phyloP scores from a whole-genome alignment of 2,329 filamentous ascomycete species.

The Teratosphaeria destructans region DNA sequence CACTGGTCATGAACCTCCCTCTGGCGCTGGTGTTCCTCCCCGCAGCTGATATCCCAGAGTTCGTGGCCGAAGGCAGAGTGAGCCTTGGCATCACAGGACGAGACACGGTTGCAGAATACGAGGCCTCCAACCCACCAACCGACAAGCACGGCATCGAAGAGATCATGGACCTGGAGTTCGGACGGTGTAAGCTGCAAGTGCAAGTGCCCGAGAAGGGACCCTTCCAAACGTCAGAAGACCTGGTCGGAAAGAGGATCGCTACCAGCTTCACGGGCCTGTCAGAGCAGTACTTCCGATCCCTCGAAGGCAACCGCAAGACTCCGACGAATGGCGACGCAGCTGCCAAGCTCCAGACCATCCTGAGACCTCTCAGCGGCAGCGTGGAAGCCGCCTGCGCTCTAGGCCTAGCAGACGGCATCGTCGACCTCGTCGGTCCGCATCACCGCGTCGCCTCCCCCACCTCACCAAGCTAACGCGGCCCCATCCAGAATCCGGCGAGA shows the following conservation, averaged over 20 bases:
- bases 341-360: neutral
- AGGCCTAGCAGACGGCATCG: slow-evolving; percentile 91
- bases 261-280: slow-evolving; percentile 88
- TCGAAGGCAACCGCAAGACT: slow-evolving; percentile 51
- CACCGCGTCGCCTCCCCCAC: neutral
- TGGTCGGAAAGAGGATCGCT: slow-evolving; percentile 86
- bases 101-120: slow-evolving; percentile 84
- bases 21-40: slow-evolving; percentile 96
- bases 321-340: slow-evolving; percentile 25
- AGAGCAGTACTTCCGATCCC: slow-evolving; percentile 67
- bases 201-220: slow-evolving; percentile 82
- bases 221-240: slow-evolving; percentile 58
- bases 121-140: slow-evolving; percentile 35
- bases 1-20: slow-evolving; percentile 90
- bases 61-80: slow-evolving; percentile 87
- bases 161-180: slow-evolving; percentile 83
- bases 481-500: slow-evolving; percentile 82
- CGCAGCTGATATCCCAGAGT: slow-evolving; percentile 92
- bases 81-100: slow-evolving; percentile 90
- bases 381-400: slow-evolving; percentile 94
- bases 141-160: slow-evolving; percentile 61
- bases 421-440: slow-evolving; percentile 86
- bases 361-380: slow-evolving; percentile 52
- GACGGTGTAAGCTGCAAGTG: slow-evolving; percentile 86
- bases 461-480: neutral